A percentile compares a stretch with the other conserved stretches of the same genome.
phyloP scores from a whole-genome alignment of 2,329 filamentous ascomycete species.

The Curvularia eragrostidis region DNA sequence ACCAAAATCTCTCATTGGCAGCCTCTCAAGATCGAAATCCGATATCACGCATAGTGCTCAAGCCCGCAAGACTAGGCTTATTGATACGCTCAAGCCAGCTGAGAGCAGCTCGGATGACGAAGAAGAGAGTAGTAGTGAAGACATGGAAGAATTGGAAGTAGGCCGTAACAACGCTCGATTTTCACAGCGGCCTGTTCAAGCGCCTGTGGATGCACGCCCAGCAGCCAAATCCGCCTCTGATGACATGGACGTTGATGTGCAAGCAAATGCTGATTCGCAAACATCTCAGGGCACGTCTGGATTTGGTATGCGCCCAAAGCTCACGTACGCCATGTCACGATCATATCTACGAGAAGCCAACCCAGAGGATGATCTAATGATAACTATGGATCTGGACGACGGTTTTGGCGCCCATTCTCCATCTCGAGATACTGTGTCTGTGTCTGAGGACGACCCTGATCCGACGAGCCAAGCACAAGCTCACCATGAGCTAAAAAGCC shows the following conservation, averaged over 20 bases:
- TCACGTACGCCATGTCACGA: constrained; percentile 66
- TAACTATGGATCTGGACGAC: constrained; percentile 45
- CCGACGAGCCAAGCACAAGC: constrained; percentile 57
- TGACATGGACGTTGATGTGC: constrained; percentile 31
- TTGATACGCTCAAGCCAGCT: constrained; percentile 41
- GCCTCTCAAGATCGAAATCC: constrained; percentile 41
- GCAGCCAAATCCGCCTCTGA: constrained; percentile 7
- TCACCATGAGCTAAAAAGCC: constrained; percentile 67
- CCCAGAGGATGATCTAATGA: constrained; percentile 49
- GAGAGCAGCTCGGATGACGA: constrained; percentile 35
- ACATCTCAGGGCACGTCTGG: constrained; percentile 32
- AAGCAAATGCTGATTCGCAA: constrained; percentile 33
- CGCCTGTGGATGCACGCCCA: background rate
- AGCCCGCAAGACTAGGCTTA: constrained; percentile 38
- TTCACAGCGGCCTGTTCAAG: background rate
- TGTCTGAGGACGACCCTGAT: constrained; percentile 55
- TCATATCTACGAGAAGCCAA: constrained; percentile 65
- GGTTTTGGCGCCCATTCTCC: constrained; percentile 26
- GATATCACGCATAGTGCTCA: constrained; percentile 38
- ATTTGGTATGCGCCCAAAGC: constrained; percentile 47
- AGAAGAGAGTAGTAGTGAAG: constrained; percentile 36
- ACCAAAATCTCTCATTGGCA: constrained; percentile 28
- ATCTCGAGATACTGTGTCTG: constrained; percentile 22
- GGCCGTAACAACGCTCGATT: background rate
- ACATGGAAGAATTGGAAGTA: constrained; percentile 21